phyloP scores from a whole-genome alignment of 495 filamentous ascomycete genomes.

The Neohortaea acidophila region DNA sequence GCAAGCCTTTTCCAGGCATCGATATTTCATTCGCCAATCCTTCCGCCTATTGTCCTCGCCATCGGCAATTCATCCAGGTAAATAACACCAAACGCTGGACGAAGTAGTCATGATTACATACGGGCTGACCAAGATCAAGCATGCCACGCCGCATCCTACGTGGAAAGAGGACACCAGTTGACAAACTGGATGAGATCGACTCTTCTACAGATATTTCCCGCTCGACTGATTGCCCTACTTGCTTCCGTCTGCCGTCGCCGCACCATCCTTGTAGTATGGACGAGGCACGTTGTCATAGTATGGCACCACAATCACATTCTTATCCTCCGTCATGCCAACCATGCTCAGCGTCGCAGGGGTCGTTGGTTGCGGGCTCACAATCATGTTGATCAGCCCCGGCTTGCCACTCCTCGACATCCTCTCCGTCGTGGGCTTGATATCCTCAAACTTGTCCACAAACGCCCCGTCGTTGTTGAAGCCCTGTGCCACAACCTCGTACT shows the following conservation, averaged over 20 bases:
- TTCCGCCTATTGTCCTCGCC: too few species aligned
- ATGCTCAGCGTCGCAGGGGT: slow-evolving; percentile 15
- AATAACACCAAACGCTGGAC: too few species aligned
- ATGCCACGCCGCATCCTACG: too few species aligned
- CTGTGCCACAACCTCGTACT: slow-evolving; percentile 19
- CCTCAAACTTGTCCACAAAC: slow-evolving; percentile 2
- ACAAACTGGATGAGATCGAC: too few species aligned
- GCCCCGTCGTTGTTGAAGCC: slow-evolving; percentile 14
- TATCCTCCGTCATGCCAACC: slow-evolving; percentile 18
- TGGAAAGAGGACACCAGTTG: too few species aligned
- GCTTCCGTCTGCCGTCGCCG: neutral
- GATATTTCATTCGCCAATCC: too few species aligned
- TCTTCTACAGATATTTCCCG: too few species aligned
- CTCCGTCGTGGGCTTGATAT: slow-evolving; percentile 13
- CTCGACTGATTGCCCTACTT: too few species aligned
- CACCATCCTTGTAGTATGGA: slow-evolving; percentile 14
- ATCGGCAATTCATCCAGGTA: too few species aligned
- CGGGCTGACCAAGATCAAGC: too few species aligned
- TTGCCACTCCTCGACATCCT: slow-evolving; percentile 11
- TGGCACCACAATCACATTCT: slow-evolving; percentile 21
- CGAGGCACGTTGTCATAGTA: slow-evolving; percentile 23
- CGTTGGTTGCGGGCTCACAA: slow-evolving; percentile 8
- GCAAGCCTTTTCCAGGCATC: too few species aligned
- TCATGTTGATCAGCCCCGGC: slow-evolving; percentile 13
- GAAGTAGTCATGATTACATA: too few species aligned